Percentiles rank a stretch among this genome's conserved stretches.
Evolutionary conservation across 768 basidiomycete genomes (phyloP).

Genomic region (Serendipita sp.): DNA sequence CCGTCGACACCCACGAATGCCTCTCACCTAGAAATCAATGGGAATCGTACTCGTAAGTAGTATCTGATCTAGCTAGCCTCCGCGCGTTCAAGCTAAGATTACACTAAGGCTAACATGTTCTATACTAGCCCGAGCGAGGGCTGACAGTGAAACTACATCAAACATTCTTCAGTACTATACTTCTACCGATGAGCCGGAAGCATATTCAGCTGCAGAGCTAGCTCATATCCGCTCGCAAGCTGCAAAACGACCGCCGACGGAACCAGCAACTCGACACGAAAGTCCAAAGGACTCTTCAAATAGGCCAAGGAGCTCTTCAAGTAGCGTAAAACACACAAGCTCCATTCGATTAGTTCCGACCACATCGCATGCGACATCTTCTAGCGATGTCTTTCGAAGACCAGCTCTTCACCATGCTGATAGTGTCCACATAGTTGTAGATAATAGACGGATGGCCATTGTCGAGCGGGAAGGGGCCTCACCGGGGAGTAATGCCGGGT

Average conservation of each 20-base stretch:
- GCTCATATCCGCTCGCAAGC: neutral
- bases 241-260: neutral
- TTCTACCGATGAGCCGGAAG: neutral
- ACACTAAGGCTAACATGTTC: neutral
- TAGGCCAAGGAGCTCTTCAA: neutral
- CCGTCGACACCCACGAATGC: no score
- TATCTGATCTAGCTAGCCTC: neutral
- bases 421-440: slow-evolving; percentile 5
- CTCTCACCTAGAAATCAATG: neutral
- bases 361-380: neutral
- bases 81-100: neutral
- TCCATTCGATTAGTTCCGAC: neutral
- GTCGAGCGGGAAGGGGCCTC: neutral
- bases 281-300: neutral
- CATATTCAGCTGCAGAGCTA: neutral
- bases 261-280: neutral
- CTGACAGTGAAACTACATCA: neutral
- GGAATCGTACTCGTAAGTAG: neutral
- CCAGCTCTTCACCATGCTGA: slow-evolving; percentile 7
- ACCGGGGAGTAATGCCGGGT: neutral
- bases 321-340: neutral
- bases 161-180: slow-evolving; percentile 7
- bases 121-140: neutral
- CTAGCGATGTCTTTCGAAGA: neutral
- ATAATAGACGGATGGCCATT: slow-evolving; percentile 12